Conservation (phyloP, 2,329 filamentous ascomycete genomes). For the Fusarium setosum region DNA sequence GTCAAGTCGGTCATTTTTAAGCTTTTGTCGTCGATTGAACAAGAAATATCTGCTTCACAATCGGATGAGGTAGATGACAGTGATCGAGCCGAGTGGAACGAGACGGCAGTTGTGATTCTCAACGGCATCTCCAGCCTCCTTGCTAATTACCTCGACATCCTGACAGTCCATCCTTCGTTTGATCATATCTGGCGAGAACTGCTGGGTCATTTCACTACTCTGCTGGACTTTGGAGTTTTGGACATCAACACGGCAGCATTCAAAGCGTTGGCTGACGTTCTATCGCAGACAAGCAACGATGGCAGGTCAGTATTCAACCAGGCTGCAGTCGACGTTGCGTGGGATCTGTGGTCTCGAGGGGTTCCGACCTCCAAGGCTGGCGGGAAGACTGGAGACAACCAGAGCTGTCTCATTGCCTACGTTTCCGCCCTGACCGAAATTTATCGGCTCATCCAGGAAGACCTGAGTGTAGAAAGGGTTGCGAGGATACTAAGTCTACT, state of each 20-base stretch:
- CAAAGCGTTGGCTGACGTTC: slow-evolving; percentile 72
- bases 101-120: slow-evolving; percentile 80
- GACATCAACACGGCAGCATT: slow-evolving; percentile 79
- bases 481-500: slow-evolving; percentile 78
- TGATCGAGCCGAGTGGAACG: slow-evolving; percentile 71
- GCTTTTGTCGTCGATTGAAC: slow-evolving; percentile 77
- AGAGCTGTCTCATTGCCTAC: slow-evolving; percentile 88
- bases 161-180: slow-evolving; percentile 75
- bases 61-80: slow-evolving; percentile 54
- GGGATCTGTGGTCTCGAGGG: slow-evolving; percentile 76
- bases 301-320: slow-evolving; percentile 58
- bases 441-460: slow-evolving; percentile 77
- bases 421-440: slow-evolving; percentile 80
- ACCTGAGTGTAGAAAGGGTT: slow-evolving; percentile 72
- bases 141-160: slow-evolving; percentile 79
- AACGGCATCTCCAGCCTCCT: slow-evolving; percentile 79
- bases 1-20: slow-evolving; percentile 84
- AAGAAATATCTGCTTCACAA: slow-evolving; percentile 58
- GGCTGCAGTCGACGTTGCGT: slow-evolving; percentile 69
- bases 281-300: slow-evolving; percentile 62
- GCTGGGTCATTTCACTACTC: slow-evolving; percentile 72
- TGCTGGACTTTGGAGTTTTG: slow-evolving; percentile 73
- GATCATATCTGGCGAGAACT: slow-evolving; percentile 80
- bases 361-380: slow-evolving; percentile 62
- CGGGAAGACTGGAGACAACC: slow-evolving; percentile 70